Percentiles rank a stretch among this genome's conserved stretches.
Evolutionary conservation across 352 stramenopile species (phyloP).

Genomic region (Globisporangium abappressorium): DNA sequence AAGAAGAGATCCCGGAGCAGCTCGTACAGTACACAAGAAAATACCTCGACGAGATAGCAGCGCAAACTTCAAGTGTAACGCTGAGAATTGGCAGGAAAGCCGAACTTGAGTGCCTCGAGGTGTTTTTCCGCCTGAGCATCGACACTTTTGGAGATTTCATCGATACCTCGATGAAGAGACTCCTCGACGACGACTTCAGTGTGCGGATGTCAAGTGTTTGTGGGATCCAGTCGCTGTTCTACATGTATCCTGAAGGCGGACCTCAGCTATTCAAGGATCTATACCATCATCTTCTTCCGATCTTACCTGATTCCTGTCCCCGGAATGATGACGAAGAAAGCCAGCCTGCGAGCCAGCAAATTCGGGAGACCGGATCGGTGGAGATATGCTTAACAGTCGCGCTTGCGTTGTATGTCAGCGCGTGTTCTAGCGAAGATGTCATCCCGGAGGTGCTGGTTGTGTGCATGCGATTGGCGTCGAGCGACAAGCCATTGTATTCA

Average conservation of each 20-base stretch:
- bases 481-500: conserved; percentile 33
- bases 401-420: conserved; percentile 60
- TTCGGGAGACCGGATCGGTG: conserved; percentile 18
- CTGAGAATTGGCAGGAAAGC: conserved; percentile 30
- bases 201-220: conserved; percentile 51
- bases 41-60: conserved; percentile 27
- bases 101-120: conserved; percentile 54
- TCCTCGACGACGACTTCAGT: conserved; percentile 50
- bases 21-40: conserved; percentile 42
- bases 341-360: not conserved
- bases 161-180: conserved; percentile 35
- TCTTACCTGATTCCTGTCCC: conserved; percentile 15
- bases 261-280: conserved; percentile 56
- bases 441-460: conserved; percentile 51
- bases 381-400: conserved; percentile 47
- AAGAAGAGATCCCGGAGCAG: conserved; percentile 46
- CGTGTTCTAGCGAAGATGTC: conserved; percentile 54
- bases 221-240: conserved; percentile 66
- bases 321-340: not conserved
- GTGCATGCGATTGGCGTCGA: conserved; percentile 46
- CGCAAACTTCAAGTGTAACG: conserved; percentile 17
- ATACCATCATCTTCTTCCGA: conserved; percentile 33
- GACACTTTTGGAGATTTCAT: conserved; percentile 56
- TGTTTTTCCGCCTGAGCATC: conserved; percentile 62
- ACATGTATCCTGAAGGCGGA: conserved; percentile 78